Evolutionary conservation across 2,329 filamentous ascomycete genomes (phyloP).

Genomic region (Neonectria faginata): DNA sequence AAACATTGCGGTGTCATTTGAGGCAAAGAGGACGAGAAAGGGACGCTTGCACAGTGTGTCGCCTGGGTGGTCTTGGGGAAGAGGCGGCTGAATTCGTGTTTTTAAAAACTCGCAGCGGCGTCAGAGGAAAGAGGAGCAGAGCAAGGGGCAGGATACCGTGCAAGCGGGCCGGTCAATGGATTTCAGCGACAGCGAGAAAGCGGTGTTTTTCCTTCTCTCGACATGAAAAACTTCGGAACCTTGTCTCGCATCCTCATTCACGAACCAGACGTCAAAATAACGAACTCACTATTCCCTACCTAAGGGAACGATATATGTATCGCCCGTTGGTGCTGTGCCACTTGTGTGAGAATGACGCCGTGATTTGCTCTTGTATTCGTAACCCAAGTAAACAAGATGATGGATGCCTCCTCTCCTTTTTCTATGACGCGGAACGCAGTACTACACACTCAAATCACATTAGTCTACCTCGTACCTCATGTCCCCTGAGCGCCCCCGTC

Average conservation of each 20-base stretch:
- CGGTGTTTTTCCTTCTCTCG: constrained; percentile 35
- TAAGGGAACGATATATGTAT: constrained; percentile 13
- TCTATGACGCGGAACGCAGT: not conserved
- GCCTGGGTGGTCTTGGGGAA: constrained; percentile 3
- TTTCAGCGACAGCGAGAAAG: constrained; percentile 38
- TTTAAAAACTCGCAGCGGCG: constrained; percentile 32
- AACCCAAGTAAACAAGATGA: not conserved
- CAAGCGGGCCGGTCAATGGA: constrained; percentile 34
- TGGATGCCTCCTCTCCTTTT: too few species aligned
- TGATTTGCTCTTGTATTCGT: too few species aligned
- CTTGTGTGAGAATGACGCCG: not conserved
- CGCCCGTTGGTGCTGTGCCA: not conserved
- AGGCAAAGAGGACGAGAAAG: constrained; percentile 1
- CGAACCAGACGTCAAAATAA: constrained; percentile 38
- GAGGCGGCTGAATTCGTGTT: constrained; percentile 21
- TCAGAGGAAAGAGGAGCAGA: constrained; percentile 13
- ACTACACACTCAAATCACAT: not conserved
- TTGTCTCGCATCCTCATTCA: constrained; percentile 32
- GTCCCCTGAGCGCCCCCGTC: not conserved
- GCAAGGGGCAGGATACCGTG: constrained; percentile 30
- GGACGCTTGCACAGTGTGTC: constrained; percentile 1
- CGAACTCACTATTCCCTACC: constrained; percentile 18
- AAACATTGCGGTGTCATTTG: constrained; percentile 27
- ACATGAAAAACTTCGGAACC: constrained; percentile 32
- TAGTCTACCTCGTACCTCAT: too few species aligned